These are phyloP conservation scores for Protostelium mycophagum DNA, from an alignment of 78 protist genomes.

Conservation along the genomic window DNA sequence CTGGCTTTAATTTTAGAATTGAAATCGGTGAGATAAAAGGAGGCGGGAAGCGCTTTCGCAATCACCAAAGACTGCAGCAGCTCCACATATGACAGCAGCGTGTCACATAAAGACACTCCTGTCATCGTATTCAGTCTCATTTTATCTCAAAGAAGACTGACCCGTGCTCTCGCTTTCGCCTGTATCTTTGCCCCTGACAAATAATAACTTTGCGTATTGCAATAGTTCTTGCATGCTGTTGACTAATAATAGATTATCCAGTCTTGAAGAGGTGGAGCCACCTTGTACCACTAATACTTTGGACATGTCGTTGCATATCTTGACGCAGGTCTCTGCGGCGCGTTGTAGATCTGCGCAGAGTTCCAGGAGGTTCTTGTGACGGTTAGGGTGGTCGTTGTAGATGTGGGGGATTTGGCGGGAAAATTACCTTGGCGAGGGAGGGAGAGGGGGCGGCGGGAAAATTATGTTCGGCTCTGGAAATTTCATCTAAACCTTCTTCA, in stretches of 20 bases:
- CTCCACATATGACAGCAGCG: conserved; percentile 42
- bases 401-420: no score
- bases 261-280: conserved; percentile 19
- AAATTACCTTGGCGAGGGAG: no score
- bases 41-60: conserved; percentile 25
- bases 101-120: conserved; percentile 42
- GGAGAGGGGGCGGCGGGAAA: not conserved
- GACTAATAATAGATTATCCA: conserved; percentile 34
- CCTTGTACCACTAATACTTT: not conserved
- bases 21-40: conserved; percentile 39
- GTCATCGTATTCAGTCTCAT: not conserved
- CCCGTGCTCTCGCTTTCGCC: conserved; percentile 15
- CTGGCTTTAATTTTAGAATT: conserved; percentile 30
- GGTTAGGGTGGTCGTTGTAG: not conserved
- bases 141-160: no score
- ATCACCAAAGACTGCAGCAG: conserved; percentile 39
- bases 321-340: not conserved
- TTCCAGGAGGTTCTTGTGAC: not conserved
- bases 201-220: conserved; percentile 35
- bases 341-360: not conserved
- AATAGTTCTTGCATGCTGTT: conserved; percentile 42
- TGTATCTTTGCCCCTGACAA: conserved; percentile 27
- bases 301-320: not conserved
- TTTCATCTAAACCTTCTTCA: not conserved
- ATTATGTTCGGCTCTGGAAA: not conserved